Evolutionary conservation across 192 early-diverging fungal species (phyloP), one percentile per base, ranked within the genome.

Genomic region (Gigaspora rosea): DNA sequence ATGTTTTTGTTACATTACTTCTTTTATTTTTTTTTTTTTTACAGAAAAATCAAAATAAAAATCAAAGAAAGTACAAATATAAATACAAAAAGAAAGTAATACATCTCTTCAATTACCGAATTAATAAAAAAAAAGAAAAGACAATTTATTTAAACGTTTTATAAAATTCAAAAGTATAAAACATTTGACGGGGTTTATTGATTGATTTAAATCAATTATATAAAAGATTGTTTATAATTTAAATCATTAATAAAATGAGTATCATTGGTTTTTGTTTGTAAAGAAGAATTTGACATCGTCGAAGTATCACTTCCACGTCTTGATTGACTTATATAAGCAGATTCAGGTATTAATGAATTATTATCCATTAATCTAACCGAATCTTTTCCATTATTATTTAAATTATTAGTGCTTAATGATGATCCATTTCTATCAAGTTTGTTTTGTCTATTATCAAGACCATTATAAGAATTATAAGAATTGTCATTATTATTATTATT

Each of bases 261-360:
- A 5, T 69, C 36, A 69, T 69, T 69, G 27, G 22, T 69, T 50
- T 69, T 69, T 32, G 66, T 69, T 69, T 69, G 66, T 27, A 47
- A 69, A 32, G 66, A 41, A 50, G 66, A 48, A 50, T 50, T 48
- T 22, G 66, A 49, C 66, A 69, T 69, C 4, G 48, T 50, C 11
- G 66, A 69, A 50, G 66, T 69, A 13, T 48, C 15, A 50, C 66
- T 69, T 50, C 66, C 66, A 69, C 66, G 66, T 69, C 66, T 48
- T 41, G 66, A 69, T 51, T 69, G 66, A 50, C 46, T 20, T 49
- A 68, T 49, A 68, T 68, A 16, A 68, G 48, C 66, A 18, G 22
- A 20, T 50, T 32, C 36, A 27, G 66, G 48, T 69, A 50, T 18
- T 13, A 54, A 54, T 13, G 12, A 18, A 13, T 54, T 54, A 54